Evolutionary conservation across 176 grass and related monocot genomes (phyloP).

Genomic region (Pontederia crassipes): DNA sequence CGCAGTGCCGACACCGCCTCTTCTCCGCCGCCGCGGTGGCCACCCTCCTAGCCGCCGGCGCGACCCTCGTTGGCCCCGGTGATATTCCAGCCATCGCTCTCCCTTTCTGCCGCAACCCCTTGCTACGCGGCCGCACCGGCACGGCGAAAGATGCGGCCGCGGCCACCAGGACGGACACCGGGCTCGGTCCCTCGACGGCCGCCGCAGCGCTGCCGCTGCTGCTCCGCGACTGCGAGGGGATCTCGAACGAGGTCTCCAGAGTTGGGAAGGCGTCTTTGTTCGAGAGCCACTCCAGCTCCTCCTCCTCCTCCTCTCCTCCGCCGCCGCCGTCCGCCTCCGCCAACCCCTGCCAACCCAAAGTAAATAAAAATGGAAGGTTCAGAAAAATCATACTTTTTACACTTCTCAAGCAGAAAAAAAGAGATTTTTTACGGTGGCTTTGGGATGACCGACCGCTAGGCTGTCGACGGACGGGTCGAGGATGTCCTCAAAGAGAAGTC

Average conservation of each 20-base stretch:
- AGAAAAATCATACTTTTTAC: neutral
- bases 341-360: constrained; percentile 23
- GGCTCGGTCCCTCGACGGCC: neutral
- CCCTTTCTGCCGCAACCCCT: constrained; percentile 28
- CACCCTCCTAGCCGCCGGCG: neutral
- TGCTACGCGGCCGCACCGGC: constrained; percentile 43
- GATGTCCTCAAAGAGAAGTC: neutral
- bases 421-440: constrained; percentile 3
- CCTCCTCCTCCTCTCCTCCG: constrained; percentile 41
- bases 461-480: constrained; percentile 5
- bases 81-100: constrained; percentile 21
- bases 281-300: constrained; percentile 78
- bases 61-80: neutral
- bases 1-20: constrained; percentile 61
- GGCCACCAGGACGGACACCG: neutral
- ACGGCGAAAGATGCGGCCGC: neutral
- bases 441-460: neutral
- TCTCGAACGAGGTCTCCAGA: constrained; percentile 43
- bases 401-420: neutral
- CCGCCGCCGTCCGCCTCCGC: constrained; percentile 24
- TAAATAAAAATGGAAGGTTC: constrained; percentile 8
- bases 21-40: neutral
- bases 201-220: neutral
- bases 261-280: constrained; percentile 80
- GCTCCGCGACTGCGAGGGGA: constrained; percentile 2